Conservation (phyloP, 1,284 basidiomycete species). For the Puccinia novopanici region DNA sequence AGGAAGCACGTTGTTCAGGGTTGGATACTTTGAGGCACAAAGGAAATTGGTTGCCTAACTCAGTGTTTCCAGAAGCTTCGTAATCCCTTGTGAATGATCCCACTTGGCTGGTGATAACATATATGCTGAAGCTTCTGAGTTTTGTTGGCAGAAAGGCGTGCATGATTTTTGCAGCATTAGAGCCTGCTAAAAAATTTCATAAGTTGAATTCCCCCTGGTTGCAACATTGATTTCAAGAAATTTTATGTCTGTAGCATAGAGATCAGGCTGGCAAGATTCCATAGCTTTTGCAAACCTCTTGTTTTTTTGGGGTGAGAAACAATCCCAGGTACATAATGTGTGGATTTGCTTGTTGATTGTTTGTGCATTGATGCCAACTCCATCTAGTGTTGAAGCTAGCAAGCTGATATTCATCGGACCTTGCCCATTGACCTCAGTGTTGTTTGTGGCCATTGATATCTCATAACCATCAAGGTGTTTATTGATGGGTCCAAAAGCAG, state of each 20-base stretch:
- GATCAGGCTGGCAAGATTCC: background rate
- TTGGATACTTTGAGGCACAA: background rate
- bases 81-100: background rate
- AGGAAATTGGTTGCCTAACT: background rate
- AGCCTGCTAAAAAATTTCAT: background rate
- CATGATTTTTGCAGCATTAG: constrained; percentile 1
- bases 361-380: background rate
- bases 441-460: background rate
- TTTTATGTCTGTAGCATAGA: background rate
- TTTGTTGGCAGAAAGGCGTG: background rate
- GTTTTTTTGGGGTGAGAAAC: background rate
- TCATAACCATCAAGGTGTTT: background rate
- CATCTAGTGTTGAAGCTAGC: background rate
- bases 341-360: constrained; percentile 1
- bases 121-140: background rate
- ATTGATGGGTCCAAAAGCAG: background rate
- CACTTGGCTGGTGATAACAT: background rate
- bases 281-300: background rate
- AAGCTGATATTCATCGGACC: background rate
- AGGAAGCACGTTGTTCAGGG: background rate
- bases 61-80: background rate
- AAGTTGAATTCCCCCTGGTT: background rate
- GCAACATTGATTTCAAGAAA: background rate
- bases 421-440: background rate
- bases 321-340: background rate